Evolutionary conservation across 768 basidiomycete species (phyloP), one percentile per base, ranked within the genome.

Genomic region (Mycena indigotica): DNA sequence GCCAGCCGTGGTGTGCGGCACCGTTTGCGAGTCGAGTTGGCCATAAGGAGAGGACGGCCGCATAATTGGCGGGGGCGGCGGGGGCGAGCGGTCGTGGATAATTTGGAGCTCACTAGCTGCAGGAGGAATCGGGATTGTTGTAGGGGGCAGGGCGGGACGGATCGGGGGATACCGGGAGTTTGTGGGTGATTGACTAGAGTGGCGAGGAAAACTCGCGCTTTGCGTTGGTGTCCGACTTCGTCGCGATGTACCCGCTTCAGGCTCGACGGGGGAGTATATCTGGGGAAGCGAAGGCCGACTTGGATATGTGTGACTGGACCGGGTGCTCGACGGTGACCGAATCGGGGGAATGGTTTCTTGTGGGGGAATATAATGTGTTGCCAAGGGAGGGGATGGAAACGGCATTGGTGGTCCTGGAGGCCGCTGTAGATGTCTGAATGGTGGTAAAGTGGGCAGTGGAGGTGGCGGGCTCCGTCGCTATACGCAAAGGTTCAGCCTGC

Each of bases 1-100:
- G 28, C 21, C 52, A 6, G 50, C 55, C n/a, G 51, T 21, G 1
- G 5, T 4, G 28, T 25, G 24, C 46, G 21, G 24, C 24, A 48
- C 25, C 24, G 46, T 25, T 13, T 4, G 5, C 10, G 46, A 12
- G 19, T 48, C 46, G 24, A 48, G 6, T 12, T 6, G 32, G n/a
- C n/a, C n/a, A n/a, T n/a, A n/a, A 5, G 39, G 24, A 8, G 21
- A 28, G 0, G 44, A n/a, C 17, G 28, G 40, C 8, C 32, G 52
- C 16, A 29, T 19, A 17, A 19, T 32, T 1, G 56, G 46, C 0
- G 39, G 61, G 2, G 53, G 60, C 1, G 49, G 15, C 0, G 53
- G 50, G 12, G 56, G 54, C 24, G 55, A 45, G 23, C 41, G 50
- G 40, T 58, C 56, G 50, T 41, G 53, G 45, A 58, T 62, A n/a